Percentiles rank a stretch among this genome's conserved stretches.
Conservation (phyloP, 2,329 filamentous ascomycete genomes). For the Elsinoe australis region DNA sequence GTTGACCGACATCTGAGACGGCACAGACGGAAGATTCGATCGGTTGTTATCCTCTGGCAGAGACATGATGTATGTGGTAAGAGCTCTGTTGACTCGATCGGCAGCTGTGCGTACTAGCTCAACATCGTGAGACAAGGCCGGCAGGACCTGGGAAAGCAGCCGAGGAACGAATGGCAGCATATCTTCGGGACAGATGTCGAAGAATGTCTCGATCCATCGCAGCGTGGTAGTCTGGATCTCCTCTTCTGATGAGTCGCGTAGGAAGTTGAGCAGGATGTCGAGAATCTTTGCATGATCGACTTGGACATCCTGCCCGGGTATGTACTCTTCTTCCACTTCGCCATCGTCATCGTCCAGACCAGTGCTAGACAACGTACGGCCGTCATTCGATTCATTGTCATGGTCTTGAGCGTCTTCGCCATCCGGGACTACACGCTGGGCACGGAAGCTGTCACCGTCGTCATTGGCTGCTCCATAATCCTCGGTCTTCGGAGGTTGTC, state of each 20-base stretch:
- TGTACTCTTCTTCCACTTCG: constrained; percentile 82
- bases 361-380: constrained; percentile 45
- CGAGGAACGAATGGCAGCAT: constrained; percentile 91
- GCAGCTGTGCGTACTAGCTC: constrained; percentile 85
- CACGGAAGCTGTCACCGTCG: constrained; percentile 38
- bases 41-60: constrained; percentile 57
- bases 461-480: constrained; percentile 52
- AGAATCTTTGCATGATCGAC: constrained; percentile 89
- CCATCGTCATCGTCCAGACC: constrained; percentile 37
- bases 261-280: constrained; percentile 80
- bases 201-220: constrained; percentile 91
- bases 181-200: constrained; percentile 95
- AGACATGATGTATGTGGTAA: constrained; percentile 92
- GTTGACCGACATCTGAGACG: constrained; percentile 9
- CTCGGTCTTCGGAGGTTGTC: constrained; percentile 28
- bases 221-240: constrained; percentile 86
- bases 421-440: constrained; percentile 17
- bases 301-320: constrained; percentile 92
- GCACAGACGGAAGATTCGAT: constrained; percentile 30
- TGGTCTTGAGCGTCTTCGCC: constrained; percentile 44
- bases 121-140: constrained; percentile 85
- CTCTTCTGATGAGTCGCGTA: constrained; percentile 82
- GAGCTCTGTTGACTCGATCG: constrained; percentile 75
- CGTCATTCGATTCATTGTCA: constrained; percentile 40
- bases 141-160: constrained; percentile 82